Base-by-base conservation (phyloP, 331 rosid genomes). In the Stylosanthes scabra region DNA sequence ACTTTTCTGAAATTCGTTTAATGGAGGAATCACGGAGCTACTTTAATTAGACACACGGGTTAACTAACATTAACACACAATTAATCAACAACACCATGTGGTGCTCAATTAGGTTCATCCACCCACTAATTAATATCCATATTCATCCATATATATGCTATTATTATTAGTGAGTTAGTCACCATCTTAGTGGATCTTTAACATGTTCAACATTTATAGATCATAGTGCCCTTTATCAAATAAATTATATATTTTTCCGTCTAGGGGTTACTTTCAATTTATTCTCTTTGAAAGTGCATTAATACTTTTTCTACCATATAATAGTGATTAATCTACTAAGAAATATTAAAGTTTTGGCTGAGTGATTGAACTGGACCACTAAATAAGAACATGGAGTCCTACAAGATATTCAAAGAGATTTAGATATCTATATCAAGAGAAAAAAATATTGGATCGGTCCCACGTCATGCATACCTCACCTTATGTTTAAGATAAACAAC, bases 301-400 rank as follows among this genome's bases (percentile, higher is more conserved):
- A 63, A 41, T 29, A n/a, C 74, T 70, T 75, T 69, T 57, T 20
- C 39, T 13, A 40, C 49, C 66, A 2, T 15, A 47, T 75, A 76
- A 79, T 78, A 62, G 80, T 76, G 66, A 69, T 71, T 66, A 56
- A 82, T 80, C 74, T 66, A 75, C 46, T 72, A 83, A 78, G 80
- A 64, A 74, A 85, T 60, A 72, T 72, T 84, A 80, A 90, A 84
- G 90, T 83, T 52, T 66, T 20, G 60, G 66, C 75, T 37, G 34
- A 82, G 87, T 85, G 92, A 85, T 77, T 81, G 93, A 82, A 82
- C 80, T 87, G 83, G 86, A 79, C 77, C 90, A 91, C 85, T 78
- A 79, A 83, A 69, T 63, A 70, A 75, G 93, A 85, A 86, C 87
- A 84, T 81, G 85, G 69, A 84, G 82, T 85, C 88, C 91, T 88